Evolutionary conservation across 495 filamentous ascomycete species (phyloP), one percentile per base, ranked within the genome.

Genomic region (Penicillium atrosanguineum): DNA sequence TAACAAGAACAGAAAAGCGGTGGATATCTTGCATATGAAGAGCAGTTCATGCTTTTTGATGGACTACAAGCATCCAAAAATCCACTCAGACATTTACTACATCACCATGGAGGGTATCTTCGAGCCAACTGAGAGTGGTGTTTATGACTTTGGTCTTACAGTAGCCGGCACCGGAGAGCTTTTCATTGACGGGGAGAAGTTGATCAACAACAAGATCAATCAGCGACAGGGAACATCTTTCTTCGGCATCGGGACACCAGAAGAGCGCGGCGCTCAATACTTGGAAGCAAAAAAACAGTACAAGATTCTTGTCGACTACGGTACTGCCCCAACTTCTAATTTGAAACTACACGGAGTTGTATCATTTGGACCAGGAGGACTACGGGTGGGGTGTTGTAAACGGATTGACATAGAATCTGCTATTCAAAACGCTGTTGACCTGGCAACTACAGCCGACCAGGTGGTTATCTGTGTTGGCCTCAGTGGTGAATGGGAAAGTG

Each of bases 401-500:
- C 81, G 84, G 55, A 80, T 88, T 52, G 77, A 81, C 55, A 70
- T 80, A 60, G 76, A 86, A 41, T 86, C 90, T 56, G 82, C 87
- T 38, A 79, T 90, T 37, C 63, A 74, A 14, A 73, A 84, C 36
- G 88, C 89, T 0, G 82, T 84, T 25, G 68, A 75, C 7, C 68
- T 86, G 12, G 89, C 89, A 6, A 73, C 73, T 48, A 72, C 78
- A 25, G 80, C 81, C 2, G 87, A 93, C 48, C 84, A 91, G 26
- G 91, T 88, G 7, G 78, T 95, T 44, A 76, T 95, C 9, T 83
- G 90, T 59, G 87, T 89, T 19, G 91, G 91, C 3, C 76, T 95
- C 14, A 89, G 89, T 61, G 81, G 79, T 40, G 91, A 96, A 64
- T 95, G 90, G 90, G 90, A 95, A 65, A 89, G 87, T 16, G 91